Percentiles rank a stretch among this genome's conserved stretches.
phyloP scores from a whole-genome alignment of 306 rosid genomes.

The Biancaea sappan region DNA sequence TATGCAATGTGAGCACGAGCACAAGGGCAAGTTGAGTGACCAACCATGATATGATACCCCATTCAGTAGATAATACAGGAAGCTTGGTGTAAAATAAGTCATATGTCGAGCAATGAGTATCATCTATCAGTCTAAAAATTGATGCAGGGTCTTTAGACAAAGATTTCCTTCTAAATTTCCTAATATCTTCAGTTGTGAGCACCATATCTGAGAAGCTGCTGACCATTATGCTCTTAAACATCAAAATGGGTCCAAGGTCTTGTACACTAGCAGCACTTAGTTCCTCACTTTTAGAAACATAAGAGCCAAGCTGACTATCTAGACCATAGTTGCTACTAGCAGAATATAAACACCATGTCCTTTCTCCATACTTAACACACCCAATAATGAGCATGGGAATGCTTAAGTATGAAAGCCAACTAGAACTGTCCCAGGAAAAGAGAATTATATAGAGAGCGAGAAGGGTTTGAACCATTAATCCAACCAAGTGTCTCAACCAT shows the following conservation, averaged over 20 bases:
- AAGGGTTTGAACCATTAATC: no score
- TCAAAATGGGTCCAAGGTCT: no score
- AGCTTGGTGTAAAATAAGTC: constrained; percentile 20
- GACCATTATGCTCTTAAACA: not conserved
- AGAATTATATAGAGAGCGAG: no score
- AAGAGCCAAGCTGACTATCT: not conserved
- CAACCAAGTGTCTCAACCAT: no score
- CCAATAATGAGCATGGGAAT: no score
- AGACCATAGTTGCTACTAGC: not conserved
- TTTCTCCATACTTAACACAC: constrained; percentile 9
- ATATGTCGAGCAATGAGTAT: not conserved
- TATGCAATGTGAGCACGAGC: not conserved
- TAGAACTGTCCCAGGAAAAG: no score
- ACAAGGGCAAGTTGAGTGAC: not conserved
- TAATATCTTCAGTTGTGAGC: no score
- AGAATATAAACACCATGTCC: not conserved
- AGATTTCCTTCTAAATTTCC: no score
- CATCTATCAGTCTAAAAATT: no score
- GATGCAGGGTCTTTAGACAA: no score
- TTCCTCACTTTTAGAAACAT: not conserved
- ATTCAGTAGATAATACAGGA: not conserved
- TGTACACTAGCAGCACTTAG: no score
- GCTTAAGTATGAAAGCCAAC: no score
- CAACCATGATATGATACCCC: not conserved
- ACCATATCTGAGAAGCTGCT: not conserved